Evolutionary conservation across 2,329 filamentous ascomycete species (phyloP).

Genomic region (Elsinoe fawcettii): DNA sequence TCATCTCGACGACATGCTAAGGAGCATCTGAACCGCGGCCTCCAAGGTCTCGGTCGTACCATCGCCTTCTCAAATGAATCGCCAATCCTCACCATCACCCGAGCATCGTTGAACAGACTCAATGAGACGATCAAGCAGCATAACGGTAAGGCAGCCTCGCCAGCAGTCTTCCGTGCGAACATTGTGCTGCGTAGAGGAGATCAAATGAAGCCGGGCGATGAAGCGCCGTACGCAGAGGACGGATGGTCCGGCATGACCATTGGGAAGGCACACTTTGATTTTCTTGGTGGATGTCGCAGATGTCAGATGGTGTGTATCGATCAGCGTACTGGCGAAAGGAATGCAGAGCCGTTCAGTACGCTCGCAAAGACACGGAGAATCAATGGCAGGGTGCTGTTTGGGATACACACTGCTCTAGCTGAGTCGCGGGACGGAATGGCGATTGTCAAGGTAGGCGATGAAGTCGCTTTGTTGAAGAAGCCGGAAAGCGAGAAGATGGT

Average conservation of each 20-base stretch:
- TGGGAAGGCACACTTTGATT: constrained; percentile 51
- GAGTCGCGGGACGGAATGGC: too few relatives aligned
- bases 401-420: constrained; percentile 53
- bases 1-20: constrained; percentile 62
- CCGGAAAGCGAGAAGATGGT: neutral
- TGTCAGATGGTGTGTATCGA: constrained; percentile 97
- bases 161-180: constrained; percentile 81
- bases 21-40: constrained; percentile 49
- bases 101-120: constrained; percentile 67
- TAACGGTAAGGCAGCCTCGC: constrained; percentile 57
- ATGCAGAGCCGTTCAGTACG: constrained; percentile 80
- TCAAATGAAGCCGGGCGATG: constrained; percentile 35
- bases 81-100: constrained; percentile 77
- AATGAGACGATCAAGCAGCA: constrained; percentile 61
- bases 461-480: neutral
- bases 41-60: constrained; percentile 37
- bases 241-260: constrained; percentile 63
- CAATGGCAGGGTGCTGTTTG: constrained; percentile 82
- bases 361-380: constrained; percentile 78
- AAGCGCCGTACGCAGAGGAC: constrained; percentile 70
- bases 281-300: constrained; percentile 75
- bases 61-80: constrained; percentile 89
- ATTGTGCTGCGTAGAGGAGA: constrained; percentile 59
- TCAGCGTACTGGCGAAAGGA: constrained; percentile 68
- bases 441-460: neutral